Base-by-base conservation (phyloP, 768 basidiomycete species). In the Lactarius indigo region DNA sequence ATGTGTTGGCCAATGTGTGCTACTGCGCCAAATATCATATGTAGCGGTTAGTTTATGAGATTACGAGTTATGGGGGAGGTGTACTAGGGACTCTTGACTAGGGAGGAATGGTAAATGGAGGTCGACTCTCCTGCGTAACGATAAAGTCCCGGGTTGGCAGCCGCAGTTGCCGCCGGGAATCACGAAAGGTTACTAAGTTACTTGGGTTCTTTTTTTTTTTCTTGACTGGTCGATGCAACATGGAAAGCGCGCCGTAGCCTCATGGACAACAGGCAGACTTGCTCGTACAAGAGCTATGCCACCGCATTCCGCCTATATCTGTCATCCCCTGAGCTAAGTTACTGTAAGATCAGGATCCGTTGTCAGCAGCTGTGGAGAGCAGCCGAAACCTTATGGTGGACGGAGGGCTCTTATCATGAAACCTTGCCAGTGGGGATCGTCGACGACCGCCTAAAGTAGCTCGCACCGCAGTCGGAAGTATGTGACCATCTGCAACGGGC, bases 201-300 rank as follows among this genome's bases (percentile, higher is more conserved):
- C 20, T 30, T 31, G 1, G 26, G 31, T 47, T 26, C 41, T 44
- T 57, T 6, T 47, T n/a, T 23, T 52, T 26, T 15, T 26, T 28
- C 15, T 13, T 15, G 3, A 44, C 42, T 13, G 23, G 39, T 41
- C 15, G 37, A 39, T 39, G 37, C 58, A 64, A 54, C 50, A 59
- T 42, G 47, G 57, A 10, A 59, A 33, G 50, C 58, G 37, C 39
- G 31, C 64, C 58, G 47, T 50, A 39, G 33, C 64, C 64, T 64
- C 64, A 23, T 58, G 58, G 47, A 17, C 18, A 28, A 47, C 35
- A 13, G 35, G 47, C 20, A 12, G 18, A 23, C 35, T 41, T 50
- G 23, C 23, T 15, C 26, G 50, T 12, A 5, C n/a, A 18, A 42
- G n/a, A 41, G 42, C 9, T 44, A 44, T 10, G 12, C n/a, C 12